A percentile compares a stretch with the other conserved stretches of the same genome.
These are phyloP conservation scores for Rubia peregrina DNA, from an alignment of 305 asterid species.

Conservation along the genomic window DNA sequence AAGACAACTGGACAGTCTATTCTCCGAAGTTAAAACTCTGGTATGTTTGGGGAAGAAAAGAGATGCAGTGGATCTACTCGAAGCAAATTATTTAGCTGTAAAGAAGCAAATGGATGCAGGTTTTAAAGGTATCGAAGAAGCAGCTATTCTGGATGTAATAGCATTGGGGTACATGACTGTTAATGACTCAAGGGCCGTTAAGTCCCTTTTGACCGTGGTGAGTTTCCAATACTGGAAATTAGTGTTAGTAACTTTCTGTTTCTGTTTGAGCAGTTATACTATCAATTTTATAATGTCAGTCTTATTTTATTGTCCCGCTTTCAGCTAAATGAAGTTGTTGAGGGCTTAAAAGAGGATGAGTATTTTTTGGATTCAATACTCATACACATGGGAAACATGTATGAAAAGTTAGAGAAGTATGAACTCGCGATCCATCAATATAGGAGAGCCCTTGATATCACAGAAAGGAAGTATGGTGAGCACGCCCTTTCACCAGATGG, in stretches of 20 bases:
- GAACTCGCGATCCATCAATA: slow-evolving; percentile 48
- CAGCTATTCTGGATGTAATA: slow-evolving; percentile 73
- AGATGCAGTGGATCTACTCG: slow-evolving; percentile 62
- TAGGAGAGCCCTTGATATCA: slow-evolving; percentile 53
- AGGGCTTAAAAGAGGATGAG: slow-evolving; percentile 53
- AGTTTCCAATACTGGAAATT: slow-evolving; percentile 20
- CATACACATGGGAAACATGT: slow-evolving; percentile 83
- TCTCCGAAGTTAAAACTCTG: slow-evolving; percentile 60
- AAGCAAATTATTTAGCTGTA: slow-evolving; percentile 72
- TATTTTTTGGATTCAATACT: slow-evolving; percentile 73
- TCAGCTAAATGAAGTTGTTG: slow-evolving; percentile 59
- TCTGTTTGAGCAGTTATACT: background rate
- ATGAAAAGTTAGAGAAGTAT: slow-evolving; percentile 55
- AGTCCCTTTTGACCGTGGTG: slow-evolving; percentile 56
- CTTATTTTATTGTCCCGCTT: background rate
- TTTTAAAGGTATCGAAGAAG: slow-evolving; percentile 60
- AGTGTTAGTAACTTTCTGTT: background rate
- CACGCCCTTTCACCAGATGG: background rate
- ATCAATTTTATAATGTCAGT: background rate
- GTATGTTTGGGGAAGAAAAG: slow-evolving; percentile 56
- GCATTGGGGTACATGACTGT: slow-evolving; percentile 78
- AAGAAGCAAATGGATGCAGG: slow-evolving; percentile 66
- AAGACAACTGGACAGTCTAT: slow-evolving; percentile 57
- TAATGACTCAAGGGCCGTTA: slow-evolving; percentile 48
- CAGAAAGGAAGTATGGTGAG: slow-evolving; percentile 62